Conservation (phyloP, 139 green algal species). For the Chlamydomonas schloesseri region DNA sequence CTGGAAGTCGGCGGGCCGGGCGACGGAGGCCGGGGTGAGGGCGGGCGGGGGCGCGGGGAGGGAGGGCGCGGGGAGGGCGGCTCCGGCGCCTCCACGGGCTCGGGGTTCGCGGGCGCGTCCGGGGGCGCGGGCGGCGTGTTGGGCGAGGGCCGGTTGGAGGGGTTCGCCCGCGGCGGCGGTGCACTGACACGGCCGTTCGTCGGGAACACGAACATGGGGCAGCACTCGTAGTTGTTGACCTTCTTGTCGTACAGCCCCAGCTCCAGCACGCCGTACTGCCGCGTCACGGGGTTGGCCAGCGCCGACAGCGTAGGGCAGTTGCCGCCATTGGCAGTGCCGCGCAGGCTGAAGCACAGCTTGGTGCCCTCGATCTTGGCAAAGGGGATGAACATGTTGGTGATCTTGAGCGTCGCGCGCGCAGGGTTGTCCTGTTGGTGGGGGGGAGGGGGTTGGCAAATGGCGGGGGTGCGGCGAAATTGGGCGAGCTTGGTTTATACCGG, state of each 20-base stretch:
- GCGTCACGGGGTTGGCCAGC: slow-evolving; percentile 20
- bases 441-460: too few relatives aligned
- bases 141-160: not conserved
- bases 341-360: slow-evolving; percentile 18
- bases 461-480: too few relatives aligned
- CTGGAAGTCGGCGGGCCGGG: not conserved
- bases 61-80: not conserved
- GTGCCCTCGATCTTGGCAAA: slow-evolving; percentile 1
- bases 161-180: not conserved
- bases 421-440: too few relatives aligned
- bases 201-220: slow-evolving; percentile 31
- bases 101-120: slow-evolving; percentile 9
- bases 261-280: not conserved
- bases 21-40: not conserved
- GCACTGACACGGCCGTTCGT: not conserved
- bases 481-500: too few relatives aligned
- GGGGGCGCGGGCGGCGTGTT: not conserved
- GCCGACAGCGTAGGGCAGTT: not conserved
- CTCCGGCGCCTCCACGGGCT: not conserved
- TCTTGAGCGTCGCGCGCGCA: slow-evolving; percentile 9
- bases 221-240: slow-evolving; percentile 33
- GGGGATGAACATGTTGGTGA: slow-evolving; percentile 33
- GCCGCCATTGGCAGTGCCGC: not conserved
- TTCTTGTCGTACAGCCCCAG: slow-evolving; percentile 32
- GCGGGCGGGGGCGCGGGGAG: not conserved